Evolutionary conservation across 805 yeast genomes (phyloP), one percentile per base, ranked within the genome.

Genomic region (Komagataella mondaviorum): DNA sequence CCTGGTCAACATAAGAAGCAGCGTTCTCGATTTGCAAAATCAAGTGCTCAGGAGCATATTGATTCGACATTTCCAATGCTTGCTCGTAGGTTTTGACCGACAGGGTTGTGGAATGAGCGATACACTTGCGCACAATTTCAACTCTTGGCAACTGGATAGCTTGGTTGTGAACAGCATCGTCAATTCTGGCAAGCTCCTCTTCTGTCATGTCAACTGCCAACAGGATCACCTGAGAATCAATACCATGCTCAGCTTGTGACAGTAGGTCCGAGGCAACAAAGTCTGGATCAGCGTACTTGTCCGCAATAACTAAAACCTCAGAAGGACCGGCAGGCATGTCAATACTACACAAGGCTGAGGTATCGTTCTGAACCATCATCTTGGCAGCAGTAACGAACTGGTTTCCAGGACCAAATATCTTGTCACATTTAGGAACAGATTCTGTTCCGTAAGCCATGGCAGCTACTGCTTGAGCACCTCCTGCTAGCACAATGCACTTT

Each of bases 311-410:
- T 54, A 93, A 74, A 22, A 93, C 99, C 70, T 93, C 99, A 50
- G 96, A 86, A 24, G 99, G 99, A 7, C 99, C 99, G 23, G 99
- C 99, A 49, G 99, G 99, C 98, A 93, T 91, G 67, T 93, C 99
- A 59, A 93, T 93, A 16, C 96, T 86, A 64, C 96, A 93, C 62
- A 90, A 72, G 6, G 99, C 98, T 55, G 83, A 84, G 1, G 96
- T 86, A 63, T 93, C 99, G 62, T 93, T 95, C 60, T 91, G 93
- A 50, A 95, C 93, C 64, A 85, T 72, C 99, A 93, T 93, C 75
- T 93, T 93, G 46, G 99, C 99, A 46, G 99, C 98, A 17, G 99
- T 93, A 51, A 93, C 99, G 65, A 93, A 93, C 71, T 93, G 99
- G 71, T 93, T 93, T 54, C 99, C 99, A 22, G 99, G 99, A 48